Base-by-base conservation (phyloP, 2,329 filamentous ascomycete genomes). In the Atkinsonella texensis region DNA sequence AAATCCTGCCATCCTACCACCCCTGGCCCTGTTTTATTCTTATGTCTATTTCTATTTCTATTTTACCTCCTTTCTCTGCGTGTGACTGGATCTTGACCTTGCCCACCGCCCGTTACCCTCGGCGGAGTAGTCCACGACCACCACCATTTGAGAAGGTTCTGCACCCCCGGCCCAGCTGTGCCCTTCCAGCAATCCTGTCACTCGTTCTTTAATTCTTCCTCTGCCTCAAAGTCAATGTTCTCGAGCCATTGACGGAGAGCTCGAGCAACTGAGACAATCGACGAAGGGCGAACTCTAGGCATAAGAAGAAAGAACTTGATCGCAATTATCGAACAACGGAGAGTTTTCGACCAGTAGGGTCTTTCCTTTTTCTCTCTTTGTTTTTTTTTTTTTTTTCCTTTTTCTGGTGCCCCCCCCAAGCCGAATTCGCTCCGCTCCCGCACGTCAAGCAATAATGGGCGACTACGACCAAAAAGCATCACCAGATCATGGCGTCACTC, bases 401-500 rank as follows among this genome's bases (percentile, higher is more conserved):
- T 9, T 4, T 42, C 28, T 41, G 7, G 18, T 45, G 40, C 17
- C 18, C 31, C 48, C 40, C 52, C n/a, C n/a, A n/a, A 41, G 33
- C 52, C 49, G 20, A 52, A 18, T 33, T 44, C 42, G 46, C 38
- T 35, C 41, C 49, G 45, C 49, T 33, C 10, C 49, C 50, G 38
- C 46, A 44, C 35, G 15, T 31, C 46, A 43, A 31, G 28, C 28
- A 28, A 47, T 17, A 40, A 54, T 54, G 52, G 52, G 43, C 41
- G 52, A 47, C 42, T 44, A 39, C 32, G 46, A 52, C 28, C 18
- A 23, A n/a, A 39, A 28, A 18, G 23, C 49, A 23, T 43, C 43
- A 35, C 42, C 49, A 49, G 59, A 58, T 48, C 54, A 54, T 48
- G 54, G 55, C 50, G 47, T 52, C 51, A 50, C 56, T 31, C 60